phyloP scores from a whole-genome alignment of 371 early-diverging fungal genomes.

The Batkoa obscura region DNA sequence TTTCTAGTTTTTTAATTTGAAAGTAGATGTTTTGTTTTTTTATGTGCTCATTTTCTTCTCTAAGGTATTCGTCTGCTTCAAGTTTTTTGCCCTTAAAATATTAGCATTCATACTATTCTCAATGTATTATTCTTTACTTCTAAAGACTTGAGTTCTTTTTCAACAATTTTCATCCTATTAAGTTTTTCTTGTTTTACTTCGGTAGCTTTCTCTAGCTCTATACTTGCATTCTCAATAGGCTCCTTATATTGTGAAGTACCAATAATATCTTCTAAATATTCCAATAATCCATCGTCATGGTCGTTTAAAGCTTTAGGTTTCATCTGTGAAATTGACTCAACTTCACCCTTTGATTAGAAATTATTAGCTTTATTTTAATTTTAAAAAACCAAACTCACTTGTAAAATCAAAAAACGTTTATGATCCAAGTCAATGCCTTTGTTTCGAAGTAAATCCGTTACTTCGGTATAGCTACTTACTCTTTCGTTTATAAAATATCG shows the following conservation, averaged over 20 bases:
- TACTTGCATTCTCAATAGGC: conserved; percentile 59
- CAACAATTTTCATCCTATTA: conserved; percentile 46
- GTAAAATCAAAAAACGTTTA: conserved; percentile 97
- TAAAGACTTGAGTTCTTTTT: conserved; percentile 10
- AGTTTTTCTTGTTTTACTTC: conserved; percentile 66
- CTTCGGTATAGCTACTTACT: conserved; percentile 56
- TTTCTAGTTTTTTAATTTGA: not conserved
- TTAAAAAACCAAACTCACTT: no score
- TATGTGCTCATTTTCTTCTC: conserved; percentile 58
- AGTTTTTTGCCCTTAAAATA: conserved; percentile 37
- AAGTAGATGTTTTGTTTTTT: conserved; percentile 19
- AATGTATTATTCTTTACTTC: conserved; percentile 7
- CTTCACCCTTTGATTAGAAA: no score
- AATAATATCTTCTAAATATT: conserved; percentile 99
- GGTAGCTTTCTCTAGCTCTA: conserved; percentile 46
- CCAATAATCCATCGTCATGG: conserved; percentile 91
- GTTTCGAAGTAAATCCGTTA: conserved; percentile 62
- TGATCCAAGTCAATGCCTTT: conserved; percentile 97
- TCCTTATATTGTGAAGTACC: conserved; percentile 86
- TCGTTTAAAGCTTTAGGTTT: conserved; percentile 89
- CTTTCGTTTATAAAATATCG: conserved; percentile 65
- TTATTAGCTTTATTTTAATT: no score
- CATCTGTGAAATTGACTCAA: conserved; percentile 98
- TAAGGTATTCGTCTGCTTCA: conserved; percentile 64
- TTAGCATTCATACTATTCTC: not conserved